These are phyloP conservation scores for Zymoseptoria ardabiliae DNA, from an alignment of 2,329 filamentous ascomycete species.

Conservation along the genomic window DNA sequence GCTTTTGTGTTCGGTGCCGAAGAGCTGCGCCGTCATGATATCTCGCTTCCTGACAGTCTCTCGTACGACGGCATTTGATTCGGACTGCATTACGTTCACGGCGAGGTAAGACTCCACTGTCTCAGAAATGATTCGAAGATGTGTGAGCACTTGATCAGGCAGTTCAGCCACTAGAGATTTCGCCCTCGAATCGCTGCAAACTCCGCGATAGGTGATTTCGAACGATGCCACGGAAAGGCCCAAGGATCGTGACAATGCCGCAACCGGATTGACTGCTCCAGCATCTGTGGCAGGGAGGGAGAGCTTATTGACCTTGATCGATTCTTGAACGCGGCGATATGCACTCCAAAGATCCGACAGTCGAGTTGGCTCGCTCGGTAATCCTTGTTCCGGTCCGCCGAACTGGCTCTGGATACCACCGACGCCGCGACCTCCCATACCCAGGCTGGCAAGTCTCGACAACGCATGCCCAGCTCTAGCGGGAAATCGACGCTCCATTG, in stretches of 20 bases:
- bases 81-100: conserved; percentile 60
- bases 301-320: conserved; percentile 46
- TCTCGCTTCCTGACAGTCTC: conserved; percentile 22
- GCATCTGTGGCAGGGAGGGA: conserved; percentile 10
- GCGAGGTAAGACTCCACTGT: conserved; percentile 80
- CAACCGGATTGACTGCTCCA: conserved; percentile 17
- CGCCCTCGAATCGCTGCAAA: conserved; percentile 55
- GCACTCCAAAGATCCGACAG: conserved; percentile 41
- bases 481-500: conserved; percentile 9
- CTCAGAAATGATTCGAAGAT: conserved; percentile 81
- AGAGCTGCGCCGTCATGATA: conserved; percentile 24
- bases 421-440: conserved; percentile 1
- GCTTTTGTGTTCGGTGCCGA: conserved; percentile 21
- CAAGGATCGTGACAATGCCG: conserved; percentile 42
- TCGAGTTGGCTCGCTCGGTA: conserved; percentile 6
- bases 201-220: conserved; percentile 85
- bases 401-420: background rate
- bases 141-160: conserved; percentile 73
- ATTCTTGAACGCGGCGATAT: conserved; percentile 50
- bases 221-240: conserved; percentile 80
- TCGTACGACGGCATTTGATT: conserved; percentile 32
- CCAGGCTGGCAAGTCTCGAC: conserved; percentile 11
- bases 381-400: background rate
- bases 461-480: conserved; percentile 9
- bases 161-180: conserved; percentile 71